Evolutionary conservation across 257 asterid genomes (phyloP), one percentile per base, ranked within the genome.

Genomic region (Linaria vulgaris): DNA sequence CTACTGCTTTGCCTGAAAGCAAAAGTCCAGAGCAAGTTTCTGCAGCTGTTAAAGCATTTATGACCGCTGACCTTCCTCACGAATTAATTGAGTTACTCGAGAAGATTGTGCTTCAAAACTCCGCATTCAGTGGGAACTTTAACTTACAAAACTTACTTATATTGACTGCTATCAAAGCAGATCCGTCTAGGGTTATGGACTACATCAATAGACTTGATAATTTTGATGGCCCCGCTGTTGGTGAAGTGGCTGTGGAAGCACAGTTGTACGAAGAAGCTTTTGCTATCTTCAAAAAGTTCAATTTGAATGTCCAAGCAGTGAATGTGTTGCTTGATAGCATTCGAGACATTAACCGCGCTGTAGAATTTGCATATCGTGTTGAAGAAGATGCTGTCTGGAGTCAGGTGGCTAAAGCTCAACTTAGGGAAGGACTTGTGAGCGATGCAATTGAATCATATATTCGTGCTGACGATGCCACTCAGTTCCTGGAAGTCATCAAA

Each of bases 331-430:
- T 94, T 63, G 97, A 94, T 69, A 84, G 86, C 74, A 86, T 94
- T 65, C 91, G 91, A 45, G 99, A 88, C 74, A 79, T 94, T 57
- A 94, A 86, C 72, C 95, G 97, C 25, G 90, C 99, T 0, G 99
- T 90, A 61, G 99, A 94, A 77, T 94, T 88, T 79, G 97, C 99
- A 14, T 94, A 72, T 84, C 96, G 99, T 61, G 99, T 90, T 56
- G 99, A 94, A 72, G 99, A 94, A 77, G 99, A 87, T 80, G 95
- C 89, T 54, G 97, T 94, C 39, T 94, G 99, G 99, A 94, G 99
- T 68, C 97, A 88, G 71, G 99, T 94, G 69, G 99, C 92, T 79
- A 94, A 78, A 84, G 91, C 99, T 71, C 99, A 94, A 74, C 90
- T 94, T 27, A 81, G 95, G 76, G 99, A 94, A 74, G 99, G 99